These are phyloP conservation scores for Maudiozyma barnettii DNA, from an alignment of 805 yeast species.

Conservation along the genomic window DNA sequence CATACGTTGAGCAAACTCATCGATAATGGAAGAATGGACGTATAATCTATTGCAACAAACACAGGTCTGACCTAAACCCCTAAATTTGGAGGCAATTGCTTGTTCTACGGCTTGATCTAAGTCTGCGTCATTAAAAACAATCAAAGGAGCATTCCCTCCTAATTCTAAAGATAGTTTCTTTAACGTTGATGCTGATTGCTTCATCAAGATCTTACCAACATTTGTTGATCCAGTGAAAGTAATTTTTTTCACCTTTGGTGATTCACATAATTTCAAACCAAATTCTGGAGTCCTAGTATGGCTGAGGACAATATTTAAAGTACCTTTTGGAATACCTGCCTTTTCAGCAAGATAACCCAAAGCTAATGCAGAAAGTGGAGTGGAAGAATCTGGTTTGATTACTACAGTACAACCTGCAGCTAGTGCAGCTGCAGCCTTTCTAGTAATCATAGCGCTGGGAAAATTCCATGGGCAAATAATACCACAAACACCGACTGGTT, in stretches of 20 bases:
- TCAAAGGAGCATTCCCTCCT: constrained; percentile 61
- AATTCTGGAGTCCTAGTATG: constrained; percentile 42
- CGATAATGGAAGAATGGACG: constrained; percentile 43
- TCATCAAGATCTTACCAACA: constrained; percentile 52
- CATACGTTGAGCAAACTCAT: constrained; percentile 37
- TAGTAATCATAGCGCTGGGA: constrained; percentile 58
- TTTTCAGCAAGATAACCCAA: constrained; percentile 44
- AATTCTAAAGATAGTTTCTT: constrained; percentile 54
- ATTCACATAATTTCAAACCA: constrained; percentile 43
- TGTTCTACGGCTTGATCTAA: constrained; percentile 45
- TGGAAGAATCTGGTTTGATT: constrained; percentile 52
- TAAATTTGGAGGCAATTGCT: constrained; percentile 47
- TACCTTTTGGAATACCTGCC: constrained; percentile 56
- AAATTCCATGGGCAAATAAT: constrained; percentile 60
- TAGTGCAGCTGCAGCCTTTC: constrained; percentile 55
- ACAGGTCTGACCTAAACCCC: constrained; percentile 59
- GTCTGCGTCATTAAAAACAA: constrained; percentile 53
- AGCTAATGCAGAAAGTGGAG: constrained; percentile 53
- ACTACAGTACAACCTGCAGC: constrained; percentile 59
- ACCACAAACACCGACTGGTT: constrained; percentile 58
- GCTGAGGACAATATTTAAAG: constrained; percentile 42
- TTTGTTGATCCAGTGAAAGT: constrained; percentile 59
- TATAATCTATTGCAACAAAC: constrained; percentile 53
- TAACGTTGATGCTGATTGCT: constrained; percentile 46
- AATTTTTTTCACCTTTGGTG: constrained; percentile 42